Base-by-base conservation (phyloP, 805 yeast genomes). In the Debaryomyces hansenii region DNA sequence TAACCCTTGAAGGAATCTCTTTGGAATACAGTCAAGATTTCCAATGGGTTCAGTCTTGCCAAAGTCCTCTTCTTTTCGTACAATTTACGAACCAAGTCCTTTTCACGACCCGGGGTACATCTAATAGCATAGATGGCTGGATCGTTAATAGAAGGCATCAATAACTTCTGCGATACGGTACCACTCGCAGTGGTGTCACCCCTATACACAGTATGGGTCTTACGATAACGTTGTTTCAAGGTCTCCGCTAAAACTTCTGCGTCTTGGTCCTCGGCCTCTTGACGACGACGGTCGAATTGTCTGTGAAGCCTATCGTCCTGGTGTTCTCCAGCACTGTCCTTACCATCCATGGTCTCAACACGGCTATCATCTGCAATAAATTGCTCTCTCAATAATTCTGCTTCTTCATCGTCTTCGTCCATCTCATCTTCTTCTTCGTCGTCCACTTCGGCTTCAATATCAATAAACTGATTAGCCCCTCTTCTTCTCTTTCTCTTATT, bases 391-490 rank as follows among this genome's bases (percentile, higher is more conserved):
- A 86, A 81, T 27, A 88, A 70, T 52, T 87, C 97, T n/a, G 95
- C 91, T 55, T 83, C 88, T 55, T 86, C 98, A 52, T 92, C 98
- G 40, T 90, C 98, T 48, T 72, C 78, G 50, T 91, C 98, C 51
- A 90, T 92, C 27, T 84, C 82, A 37, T 87, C 95, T 54, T 92
- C 98, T 45, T 94, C 98, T 55, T 94, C 98, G 50, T 92, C 98
- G 66, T 92, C 96, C 47, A 94, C 99, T 66, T 92, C 98, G 49
- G 51, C 99, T 75, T 94, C 98, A 45, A 94, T 96, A 87, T 94
- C 99, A 69, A 94, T 78, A 67, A 90, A 94, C 75, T 87, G 91
- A 66, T 92, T 92, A 73, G 77, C 78, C 42, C 71, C 62, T 59
- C 80, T 70, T 60, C 77, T 71, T 51, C 72, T 77, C 48, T 71